Conservation (phyloP, 1,284 basidiomycete genomes). For the Fomitiporia mediterranea region DNA sequence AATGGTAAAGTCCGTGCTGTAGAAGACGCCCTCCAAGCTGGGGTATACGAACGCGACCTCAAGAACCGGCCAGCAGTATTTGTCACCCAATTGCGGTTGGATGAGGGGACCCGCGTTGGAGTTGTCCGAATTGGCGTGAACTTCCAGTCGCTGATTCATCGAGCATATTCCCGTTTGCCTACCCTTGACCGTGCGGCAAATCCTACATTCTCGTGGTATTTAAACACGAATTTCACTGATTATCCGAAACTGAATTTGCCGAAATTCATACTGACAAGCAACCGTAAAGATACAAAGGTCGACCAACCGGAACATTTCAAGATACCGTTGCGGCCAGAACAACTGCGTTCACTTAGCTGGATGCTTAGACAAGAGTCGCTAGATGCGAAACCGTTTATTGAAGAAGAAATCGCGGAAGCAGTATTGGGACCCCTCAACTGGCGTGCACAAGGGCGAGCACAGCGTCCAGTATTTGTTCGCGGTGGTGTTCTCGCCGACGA, state of each 20-base stretch:
- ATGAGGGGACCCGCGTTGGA: constrained; percentile 53
- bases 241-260: constrained; percentile 56
- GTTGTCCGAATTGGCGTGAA: constrained; percentile 85
- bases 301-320: constrained; percentile 78
- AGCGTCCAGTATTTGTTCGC: constrained; percentile 68
- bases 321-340: constrained; percentile 73
- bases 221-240: constrained; percentile 75
- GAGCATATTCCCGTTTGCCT: constrained; percentile 80
- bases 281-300: constrained; percentile 72
- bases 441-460: constrained; percentile 89
- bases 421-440: constrained; percentile 82
- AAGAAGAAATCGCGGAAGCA: constrained; percentile 94
- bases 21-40: constrained; percentile 81
- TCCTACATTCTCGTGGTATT: constrained; percentile 69
- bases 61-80: constrained; percentile 87
- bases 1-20: constrained; percentile 62
- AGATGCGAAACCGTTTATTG: constrained; percentile 71
- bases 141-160: constrained; percentile 81
- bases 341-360: constrained; percentile 88
- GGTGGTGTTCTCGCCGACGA: constrained; percentile 95
- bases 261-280: constrained; percentile 71
- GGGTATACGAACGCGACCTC: constrained; percentile 81
- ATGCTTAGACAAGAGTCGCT: constrained; percentile 81
- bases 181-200: constrained; percentile 44
- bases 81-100: constrained; percentile 80